Evolutionary conservation across 441 rosid genomes (phyloP).

Genomic region (Adansonia madagascariensis): DNA sequence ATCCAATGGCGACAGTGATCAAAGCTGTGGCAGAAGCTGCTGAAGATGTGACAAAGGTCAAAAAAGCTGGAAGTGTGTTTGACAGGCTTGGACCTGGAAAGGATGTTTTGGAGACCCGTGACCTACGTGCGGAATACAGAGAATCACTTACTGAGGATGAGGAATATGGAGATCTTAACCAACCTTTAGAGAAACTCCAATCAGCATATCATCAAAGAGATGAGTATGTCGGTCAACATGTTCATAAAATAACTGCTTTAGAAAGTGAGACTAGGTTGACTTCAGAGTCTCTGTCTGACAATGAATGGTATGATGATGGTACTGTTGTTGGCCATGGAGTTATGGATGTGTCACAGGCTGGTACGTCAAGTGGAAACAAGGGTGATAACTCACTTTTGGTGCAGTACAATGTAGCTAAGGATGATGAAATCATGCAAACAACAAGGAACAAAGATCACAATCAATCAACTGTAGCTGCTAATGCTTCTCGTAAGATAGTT

Average conservation of each 20-base stretch:
- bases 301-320: constrained; percentile 55
- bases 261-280: constrained; percentile 50
- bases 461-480: constrained; percentile 44
- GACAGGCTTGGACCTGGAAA: constrained; percentile 71
- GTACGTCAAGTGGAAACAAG: constrained; percentile 46
- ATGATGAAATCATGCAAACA: constrained; percentile 42
- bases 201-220: constrained; percentile 38
- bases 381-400: constrained; percentile 42
- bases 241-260: constrained; percentile 36
- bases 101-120: constrained; percentile 42
- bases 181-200: constrained; percentile 36
- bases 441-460: constrained; percentile 38
- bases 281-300: constrained; percentile 45
- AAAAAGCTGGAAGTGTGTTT: constrained; percentile 76
- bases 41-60: constrained; percentile 68
- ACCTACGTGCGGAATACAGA: constrained; percentile 31
- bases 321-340: constrained; percentile 34
- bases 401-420: constrained; percentile 44
- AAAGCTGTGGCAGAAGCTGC: constrained; percentile 88
- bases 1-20: constrained; percentile 71
- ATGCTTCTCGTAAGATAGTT: constrained; percentile 36
- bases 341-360: constrained; percentile 39
- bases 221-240: constrained; percentile 46
- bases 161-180: constrained; percentile 39
- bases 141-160: constrained; percentile 39